Percentiles rank a stretch among this genome's conserved stretches.
These are phyloP conservation scores for Moesziomyces globuligerus DNA, from an alignment of 1,284 basidiomycete genomes.

Conservation along the genomic window DNA sequence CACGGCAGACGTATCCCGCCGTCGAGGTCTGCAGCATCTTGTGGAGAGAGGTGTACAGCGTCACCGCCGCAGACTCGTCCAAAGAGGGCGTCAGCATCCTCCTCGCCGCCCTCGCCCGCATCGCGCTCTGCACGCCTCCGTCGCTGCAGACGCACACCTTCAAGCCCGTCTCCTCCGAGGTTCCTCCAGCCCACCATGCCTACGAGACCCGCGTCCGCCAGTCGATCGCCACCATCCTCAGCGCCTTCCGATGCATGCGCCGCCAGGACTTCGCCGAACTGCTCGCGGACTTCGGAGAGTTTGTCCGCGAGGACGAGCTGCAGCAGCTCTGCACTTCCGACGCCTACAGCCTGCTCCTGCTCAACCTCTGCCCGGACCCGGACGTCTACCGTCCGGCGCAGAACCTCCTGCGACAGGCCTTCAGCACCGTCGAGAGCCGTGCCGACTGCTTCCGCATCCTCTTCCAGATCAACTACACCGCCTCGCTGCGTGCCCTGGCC, in stretches of 20 bases:
- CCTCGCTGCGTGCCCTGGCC: conserved; percentile 40
- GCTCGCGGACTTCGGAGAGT: conserved; percentile 49
- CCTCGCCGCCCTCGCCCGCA: conserved; percentile 35
- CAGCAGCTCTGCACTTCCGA: conserved; percentile 48
- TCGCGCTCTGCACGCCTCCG: conserved; percentile 39
- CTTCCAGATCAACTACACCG: conserved; percentile 42
- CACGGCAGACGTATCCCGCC: conserved; percentile 23
- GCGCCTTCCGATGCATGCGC: conserved; percentile 38
- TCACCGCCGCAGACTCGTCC: conserved; percentile 14
- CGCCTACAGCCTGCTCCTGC: conserved; percentile 42
- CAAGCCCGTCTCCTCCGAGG: conserved; percentile 18
- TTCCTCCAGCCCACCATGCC: conserved; percentile 22
- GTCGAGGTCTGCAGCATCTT: conserved; percentile 42
- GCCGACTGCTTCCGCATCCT: conserved; percentile 59
- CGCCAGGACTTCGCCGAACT: conserved; percentile 33
- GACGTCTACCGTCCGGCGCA: conserved; percentile 54
- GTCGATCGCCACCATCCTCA: conserved; percentile 34
- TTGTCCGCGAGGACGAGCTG: conserved; percentile 36
- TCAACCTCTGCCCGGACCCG: conserved; percentile 53
- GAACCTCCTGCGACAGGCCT: conserved; percentile 55
- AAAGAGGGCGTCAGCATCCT: conserved; percentile 41
- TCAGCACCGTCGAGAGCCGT: conserved; percentile 49
- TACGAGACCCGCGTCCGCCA: conserved; percentile 43
- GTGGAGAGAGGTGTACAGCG: conserved; percentile 47
- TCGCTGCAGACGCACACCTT: conserved; percentile 47